phyloP scores from a whole-genome alignment of 495 filamentous ascomycete genomes.

The Penicillium bovifimosum region DNA sequence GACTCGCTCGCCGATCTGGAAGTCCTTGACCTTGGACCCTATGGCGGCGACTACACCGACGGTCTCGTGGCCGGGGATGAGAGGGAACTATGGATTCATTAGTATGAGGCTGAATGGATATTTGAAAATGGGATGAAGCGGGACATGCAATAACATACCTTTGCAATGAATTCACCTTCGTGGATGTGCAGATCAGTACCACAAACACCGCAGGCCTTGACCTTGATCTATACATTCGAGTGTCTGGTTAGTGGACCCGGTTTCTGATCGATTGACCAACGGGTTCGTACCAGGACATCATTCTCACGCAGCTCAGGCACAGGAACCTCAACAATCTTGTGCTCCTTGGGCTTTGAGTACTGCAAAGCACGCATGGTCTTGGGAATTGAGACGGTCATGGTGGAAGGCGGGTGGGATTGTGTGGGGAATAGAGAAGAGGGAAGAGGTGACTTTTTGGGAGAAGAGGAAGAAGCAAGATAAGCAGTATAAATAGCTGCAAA shows the following conservation, averaged over 20 bases:
- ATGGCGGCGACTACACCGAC: slow-evolving; percentile 51
- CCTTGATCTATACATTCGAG: slow-evolving; percentile 31
- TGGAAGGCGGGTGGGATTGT: background rate
- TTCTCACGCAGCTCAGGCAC: slow-evolving; percentile 55
- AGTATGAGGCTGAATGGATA: background rate
- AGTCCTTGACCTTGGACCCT: slow-evolving; percentile 55
- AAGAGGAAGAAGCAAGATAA: slow-evolving; percentile 1
- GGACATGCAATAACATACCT: slow-evolving; percentile 32
- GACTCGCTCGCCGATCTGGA: slow-evolving; percentile 61
- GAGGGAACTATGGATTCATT: slow-evolving; percentile 40
- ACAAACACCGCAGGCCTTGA: slow-evolving; percentile 65
- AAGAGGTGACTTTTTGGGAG: slow-evolving; percentile 1
- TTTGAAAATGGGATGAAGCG: background rate
- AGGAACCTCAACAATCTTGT: slow-evolving; percentile 54
- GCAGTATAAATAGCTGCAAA: background rate
- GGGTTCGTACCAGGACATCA: slow-evolving; percentile 46
- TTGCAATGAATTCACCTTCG: slow-evolving; percentile 57
- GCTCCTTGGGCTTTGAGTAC: slow-evolving; percentile 58
- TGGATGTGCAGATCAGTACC: slow-evolving; percentile 65
- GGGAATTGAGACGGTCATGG: slow-evolving; percentile 35
- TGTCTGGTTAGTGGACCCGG: background rate
- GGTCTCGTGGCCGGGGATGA: slow-evolving; percentile 49
- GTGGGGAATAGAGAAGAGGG: background rate
- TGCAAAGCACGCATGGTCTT: slow-evolving; percentile 57
- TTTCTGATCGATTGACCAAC: background rate